phyloP scores from a whole-genome alignment of 139 green algal species.

The Chlorella sp. region DNA sequence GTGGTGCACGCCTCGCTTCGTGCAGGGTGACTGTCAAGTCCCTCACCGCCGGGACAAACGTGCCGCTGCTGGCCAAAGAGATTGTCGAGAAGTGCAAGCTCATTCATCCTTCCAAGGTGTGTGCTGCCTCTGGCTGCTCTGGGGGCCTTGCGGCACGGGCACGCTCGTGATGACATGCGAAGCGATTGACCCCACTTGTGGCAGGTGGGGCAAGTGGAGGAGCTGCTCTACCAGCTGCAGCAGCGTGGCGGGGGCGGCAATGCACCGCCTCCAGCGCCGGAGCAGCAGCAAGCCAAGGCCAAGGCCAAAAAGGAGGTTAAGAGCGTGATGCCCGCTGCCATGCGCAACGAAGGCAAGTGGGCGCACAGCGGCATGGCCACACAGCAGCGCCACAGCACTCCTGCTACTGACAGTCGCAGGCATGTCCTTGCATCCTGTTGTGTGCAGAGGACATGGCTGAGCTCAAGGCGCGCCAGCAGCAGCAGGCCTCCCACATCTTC shows the following conservation, averaged over 20 bases:
- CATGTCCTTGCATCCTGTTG: neutral
- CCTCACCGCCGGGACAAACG: constrained; percentile 42
- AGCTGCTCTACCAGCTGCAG: constrained; percentile 45
- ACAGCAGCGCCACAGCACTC: neutral
- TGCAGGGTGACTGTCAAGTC: constrained; percentile 59
- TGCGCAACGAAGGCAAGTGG: neutral
- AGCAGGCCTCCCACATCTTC: constrained; percentile 36
- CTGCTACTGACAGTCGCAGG: neutral
- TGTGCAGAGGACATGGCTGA: constrained; percentile 16
- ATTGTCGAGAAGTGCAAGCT: constrained; percentile 76
- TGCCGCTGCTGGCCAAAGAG: constrained; percentile 51
- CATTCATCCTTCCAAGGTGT: constrained; percentile 61
- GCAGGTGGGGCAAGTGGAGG: constrained; percentile 41
- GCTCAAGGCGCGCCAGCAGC: constrained; percentile 14
- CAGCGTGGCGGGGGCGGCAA: constrained; percentile 7
- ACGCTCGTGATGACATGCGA: too few species aligned
- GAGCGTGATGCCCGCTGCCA: neutral
- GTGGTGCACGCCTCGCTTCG: neutral
- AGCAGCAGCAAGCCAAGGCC: neutral
- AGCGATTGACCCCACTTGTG: too few species aligned
- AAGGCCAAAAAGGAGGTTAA: neutral
- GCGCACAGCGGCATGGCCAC: neutral
- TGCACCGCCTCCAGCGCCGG: neutral
- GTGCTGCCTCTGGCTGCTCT: too few species aligned
- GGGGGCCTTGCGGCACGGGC: too few species aligned